phyloP scores from a whole-genome alignment of 306 rosid species.

The Prinsepia uniflora region DNA sequence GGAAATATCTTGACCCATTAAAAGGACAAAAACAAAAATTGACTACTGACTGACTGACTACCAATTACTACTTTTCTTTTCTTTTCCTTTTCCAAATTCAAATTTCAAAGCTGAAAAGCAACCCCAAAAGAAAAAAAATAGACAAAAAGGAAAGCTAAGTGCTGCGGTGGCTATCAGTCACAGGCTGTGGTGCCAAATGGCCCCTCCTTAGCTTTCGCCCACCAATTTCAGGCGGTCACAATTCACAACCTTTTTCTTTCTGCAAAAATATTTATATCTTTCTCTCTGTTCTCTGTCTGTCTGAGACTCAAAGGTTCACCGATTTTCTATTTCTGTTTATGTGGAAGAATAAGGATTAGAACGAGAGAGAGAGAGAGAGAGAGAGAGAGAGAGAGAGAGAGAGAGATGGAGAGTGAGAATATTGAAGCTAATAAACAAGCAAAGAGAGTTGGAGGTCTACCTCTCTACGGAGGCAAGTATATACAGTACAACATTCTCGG shows the following conservation, averaged over 20 bases:
- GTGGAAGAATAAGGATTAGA: background rate
- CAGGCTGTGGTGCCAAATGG: background rate
- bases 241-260: background rate
- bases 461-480: constrained; percentile 50
- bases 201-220: background rate
- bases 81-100: background rate
- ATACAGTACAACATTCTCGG: constrained; percentile 70
- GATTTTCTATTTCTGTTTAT: background rate
- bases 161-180: background rate
- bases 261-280: background rate
- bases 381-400: constrained; percentile 24
- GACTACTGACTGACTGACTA: background rate
- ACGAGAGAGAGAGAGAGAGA: constrained; percentile 18
- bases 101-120: constrained; percentile 12
- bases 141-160: background rate
- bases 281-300: background rate
- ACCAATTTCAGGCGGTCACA: background rate
- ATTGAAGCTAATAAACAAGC: constrained; percentile 23
- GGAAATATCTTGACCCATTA: background rate
- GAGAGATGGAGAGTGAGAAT: constrained; percentile 34
- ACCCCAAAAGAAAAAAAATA: background rate
- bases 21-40: background rate
- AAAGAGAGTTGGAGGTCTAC: constrained; percentile 37
- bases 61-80: no score
- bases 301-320: background rate